phyloP scores from a whole-genome alignment of 2,329 filamentous ascomycete species.

The Zymoseptoria ardabiliae region DNA sequence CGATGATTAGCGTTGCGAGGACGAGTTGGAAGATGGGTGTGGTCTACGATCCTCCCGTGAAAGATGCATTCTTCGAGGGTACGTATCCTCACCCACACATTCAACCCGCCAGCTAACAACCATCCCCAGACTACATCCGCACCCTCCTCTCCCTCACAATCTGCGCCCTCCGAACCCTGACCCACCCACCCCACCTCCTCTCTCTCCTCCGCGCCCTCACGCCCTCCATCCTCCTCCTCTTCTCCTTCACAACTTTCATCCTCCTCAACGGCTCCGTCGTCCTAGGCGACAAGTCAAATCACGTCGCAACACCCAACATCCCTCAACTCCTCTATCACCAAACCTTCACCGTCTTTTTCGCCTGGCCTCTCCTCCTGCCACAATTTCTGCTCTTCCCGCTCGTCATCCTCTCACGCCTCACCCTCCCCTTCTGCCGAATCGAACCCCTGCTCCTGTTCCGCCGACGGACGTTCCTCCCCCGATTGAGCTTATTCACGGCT shows the following conservation, averaged over 20 bases:
- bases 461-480: slow-evolving; percentile 29
- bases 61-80: slow-evolving; percentile 45
- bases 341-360: slow-evolving; percentile 86
- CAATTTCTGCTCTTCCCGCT: slow-evolving; percentile 36
- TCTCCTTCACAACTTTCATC: slow-evolving; percentile 66
- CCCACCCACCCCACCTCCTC: slow-evolving; percentile 18
- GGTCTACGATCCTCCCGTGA: slow-evolving; percentile 45
- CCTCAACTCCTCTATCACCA: slow-evolving; percentile 94
- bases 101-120: slow-evolving; percentile 2
- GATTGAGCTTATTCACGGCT: slow-evolving; percentile 29
- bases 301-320: slow-evolving; percentile 79
- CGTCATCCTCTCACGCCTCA: slow-evolving; percentile 19
- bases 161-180: slow-evolving; percentile 44
- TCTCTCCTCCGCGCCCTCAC: slow-evolving; percentile 14
- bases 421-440: slow-evolving; percentile 18
- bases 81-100: not conserved
- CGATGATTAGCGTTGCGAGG: slow-evolving; percentile 21
- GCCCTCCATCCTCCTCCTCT: slow-evolving; percentile 56
- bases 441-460: slow-evolving; percentile 31
- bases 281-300: slow-evolving; percentile 89
- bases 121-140: slow-evolving; percentile 18
- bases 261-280: slow-evolving; percentile 87
- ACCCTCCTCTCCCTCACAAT: slow-evolving; percentile 57
- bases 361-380: slow-evolving; percentile 64
- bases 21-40: slow-evolving; percentile 35